Base-by-base conservation (phyloP, 2,329 filamentous ascomycete species). In the Curvularia sp. region DNA sequence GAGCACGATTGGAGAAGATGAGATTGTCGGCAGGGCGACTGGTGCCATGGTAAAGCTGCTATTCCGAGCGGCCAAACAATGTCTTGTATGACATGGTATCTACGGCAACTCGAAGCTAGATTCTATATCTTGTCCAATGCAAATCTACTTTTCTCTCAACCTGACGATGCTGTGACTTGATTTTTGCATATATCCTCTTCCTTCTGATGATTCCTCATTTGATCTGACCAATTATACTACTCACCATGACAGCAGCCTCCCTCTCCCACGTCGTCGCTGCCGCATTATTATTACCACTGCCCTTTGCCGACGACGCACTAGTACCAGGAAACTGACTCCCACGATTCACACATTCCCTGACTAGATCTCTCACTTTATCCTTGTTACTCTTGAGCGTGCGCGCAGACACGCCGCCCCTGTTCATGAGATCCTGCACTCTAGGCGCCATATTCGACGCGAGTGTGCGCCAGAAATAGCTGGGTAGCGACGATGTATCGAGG, bases 161-260 rank as follows among this genome's bases (percentile, higher is more conserved):
- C 6, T n/a, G 3, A 35, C 42, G 13, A 28, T 24, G 22, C 10
- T 20, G 7, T 18, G 5, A 5, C 13, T 39, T 13, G 7, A 22
- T 15, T 5, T 22, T 12, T 18, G 9, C n/a, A 15, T 15, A 15
- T 6, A 10, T 39, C 42, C 15, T 28, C 22, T 26, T 13, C 15
- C 15, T 10, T 18, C 15, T 38, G 35, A 38, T n/a, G 22, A 5
- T 2, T 1, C 9, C 38, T 69, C 55, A 76, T 53, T 70, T 70
- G 18, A 76, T 70, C 59, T 71, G 68, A n/a, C 85, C 84, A 49
- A 93, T 83, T 5, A 97, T 87, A 68, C 91, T 91, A 52, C 91
- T 89, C 42, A 96, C 90, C 94, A 98, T 97, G 48, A 98, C 93
- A 1, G 93, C 93, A 48, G 93, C 89, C 79, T 98, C 95, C 39